Conservation (phyloP, 176 grass and related monocot species). For the Alopecurus myosuroides region DNA sequence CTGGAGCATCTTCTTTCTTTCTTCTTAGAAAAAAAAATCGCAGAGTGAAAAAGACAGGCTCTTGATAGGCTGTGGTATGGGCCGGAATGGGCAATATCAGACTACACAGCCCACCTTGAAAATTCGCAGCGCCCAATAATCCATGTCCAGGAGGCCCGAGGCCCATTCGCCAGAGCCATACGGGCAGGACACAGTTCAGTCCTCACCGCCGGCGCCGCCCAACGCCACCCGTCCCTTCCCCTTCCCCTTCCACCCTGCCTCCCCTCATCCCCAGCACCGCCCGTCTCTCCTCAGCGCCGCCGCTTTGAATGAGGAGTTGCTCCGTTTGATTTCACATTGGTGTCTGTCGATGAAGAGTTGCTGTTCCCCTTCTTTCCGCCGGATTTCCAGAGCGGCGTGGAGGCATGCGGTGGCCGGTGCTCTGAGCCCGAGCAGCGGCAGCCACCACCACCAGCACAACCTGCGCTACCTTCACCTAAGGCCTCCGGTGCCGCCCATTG, state of each 20-base stretch:
- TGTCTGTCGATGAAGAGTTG: conserved; percentile 7
- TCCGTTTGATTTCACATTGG: background rate
- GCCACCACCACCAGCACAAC: background rate
- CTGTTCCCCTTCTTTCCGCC: conserved; percentile 9
- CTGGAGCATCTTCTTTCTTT: too few relatives aligned
- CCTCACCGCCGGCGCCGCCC: background rate
- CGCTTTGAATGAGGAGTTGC: background rate
- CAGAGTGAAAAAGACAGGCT: too few relatives aligned
- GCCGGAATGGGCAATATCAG: too few relatives aligned
- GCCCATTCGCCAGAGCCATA: too few relatives aligned
- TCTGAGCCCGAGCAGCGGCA: background rate
- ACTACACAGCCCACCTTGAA: too few relatives aligned
- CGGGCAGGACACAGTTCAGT: too few relatives aligned
- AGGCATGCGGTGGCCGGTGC: background rate
- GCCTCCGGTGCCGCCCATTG: background rate
- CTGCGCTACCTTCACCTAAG: background rate
- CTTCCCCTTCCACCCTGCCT: background rate
- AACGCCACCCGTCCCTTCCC: too few relatives aligned
- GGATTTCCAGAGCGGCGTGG: conserved; percentile 28
- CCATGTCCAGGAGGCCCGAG: too few relatives aligned
- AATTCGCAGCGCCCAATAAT: too few relatives aligned
- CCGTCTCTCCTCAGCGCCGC: background rate
- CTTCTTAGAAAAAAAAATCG: too few relatives aligned
- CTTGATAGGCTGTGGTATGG: too few relatives aligned
- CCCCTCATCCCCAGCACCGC: background rate